These are phyloP conservation scores for Dysphania ambrosioides DNA, from an alignment of 148 eudicot species.

Conservation along the genomic window DNA sequence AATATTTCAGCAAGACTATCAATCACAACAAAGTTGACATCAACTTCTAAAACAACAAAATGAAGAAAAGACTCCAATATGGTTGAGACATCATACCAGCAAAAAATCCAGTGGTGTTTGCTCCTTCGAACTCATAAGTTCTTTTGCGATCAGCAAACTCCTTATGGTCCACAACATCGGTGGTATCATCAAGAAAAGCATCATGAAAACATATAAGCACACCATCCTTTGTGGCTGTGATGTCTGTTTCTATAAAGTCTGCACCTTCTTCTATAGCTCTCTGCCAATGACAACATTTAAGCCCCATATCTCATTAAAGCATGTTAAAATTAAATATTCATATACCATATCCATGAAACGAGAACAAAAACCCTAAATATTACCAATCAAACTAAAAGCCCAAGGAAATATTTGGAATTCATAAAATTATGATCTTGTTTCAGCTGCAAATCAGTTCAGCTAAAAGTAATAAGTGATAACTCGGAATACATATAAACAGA, in stretches of 20 bases:
- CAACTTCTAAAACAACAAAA: neutral
- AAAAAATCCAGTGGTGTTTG: constrained; percentile 71
- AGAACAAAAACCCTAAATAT: neutral
- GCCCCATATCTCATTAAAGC: neutral
- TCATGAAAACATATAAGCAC: constrained; percentile 80
- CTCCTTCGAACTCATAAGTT: constrained; percentile 81
- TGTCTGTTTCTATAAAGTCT: constrained; percentile 89
- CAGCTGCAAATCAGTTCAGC: neutral
- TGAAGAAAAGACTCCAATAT: neutral
- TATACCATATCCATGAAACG: neutral
- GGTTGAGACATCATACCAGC: constrained; percentile 35
- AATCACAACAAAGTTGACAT: neutral
- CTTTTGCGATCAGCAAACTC: constrained; percentile 72
- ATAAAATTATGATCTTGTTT: neutral
- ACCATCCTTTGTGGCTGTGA: constrained; percentile 78
- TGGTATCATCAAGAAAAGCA: constrained; percentile 64
- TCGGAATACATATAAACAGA: neutral
- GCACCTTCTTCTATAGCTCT: constrained; percentile 95
- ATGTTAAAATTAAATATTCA: neutral
- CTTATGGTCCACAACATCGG: constrained; percentile 64
- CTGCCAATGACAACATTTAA: constrained; percentile 37
- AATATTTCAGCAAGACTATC: neutral
- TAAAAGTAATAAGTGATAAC: neutral
- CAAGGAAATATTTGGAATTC: neutral
- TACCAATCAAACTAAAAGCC: neutral